These are phyloP conservation scores for Limtongozyma cylindracea DNA, from an alignment of 805 yeast species.

Conservation along the genomic window DNA sequence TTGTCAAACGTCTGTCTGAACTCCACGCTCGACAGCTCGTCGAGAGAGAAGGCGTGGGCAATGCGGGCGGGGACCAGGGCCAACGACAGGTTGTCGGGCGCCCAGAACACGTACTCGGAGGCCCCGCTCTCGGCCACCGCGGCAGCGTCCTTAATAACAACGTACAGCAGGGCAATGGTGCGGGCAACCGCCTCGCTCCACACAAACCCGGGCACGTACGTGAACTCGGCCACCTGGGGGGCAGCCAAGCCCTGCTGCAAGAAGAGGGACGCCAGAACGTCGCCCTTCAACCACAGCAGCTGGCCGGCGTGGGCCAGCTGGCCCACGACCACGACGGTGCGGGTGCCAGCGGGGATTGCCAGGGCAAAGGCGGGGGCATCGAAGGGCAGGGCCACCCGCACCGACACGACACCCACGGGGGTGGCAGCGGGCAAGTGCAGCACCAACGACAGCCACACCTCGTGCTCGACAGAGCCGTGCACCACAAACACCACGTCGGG, in stretches of 20 bases:
- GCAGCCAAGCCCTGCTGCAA: constrained; percentile 15
- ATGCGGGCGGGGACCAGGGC: constrained; percentile 33
- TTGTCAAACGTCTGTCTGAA: constrained; percentile 53
- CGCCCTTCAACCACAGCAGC: constrained; percentile 29
- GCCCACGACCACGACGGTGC: constrained; percentile 32
- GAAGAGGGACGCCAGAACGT: constrained; percentile 49
- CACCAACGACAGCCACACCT: constrained; percentile 22
- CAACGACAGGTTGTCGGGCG: constrained; percentile 33
- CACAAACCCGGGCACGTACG: constrained; percentile 21
- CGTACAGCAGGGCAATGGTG: constrained; percentile 19
- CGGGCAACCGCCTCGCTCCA: constrained; percentile 31
- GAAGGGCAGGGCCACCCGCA: constrained; percentile 67
- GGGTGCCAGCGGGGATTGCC: constrained; percentile 29
- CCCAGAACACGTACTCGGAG: constrained; percentile 33
- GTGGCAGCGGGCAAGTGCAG: constrained; percentile 8
- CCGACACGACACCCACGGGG: constrained; percentile 36
- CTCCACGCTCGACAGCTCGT: constrained; percentile 21
- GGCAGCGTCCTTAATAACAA: constrained; percentile 6
- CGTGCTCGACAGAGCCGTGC: constrained; percentile 49
- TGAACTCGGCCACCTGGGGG: constrained; percentile 20
- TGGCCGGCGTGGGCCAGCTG: constrained; percentile 20
- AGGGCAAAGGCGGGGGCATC: constrained; percentile 31
- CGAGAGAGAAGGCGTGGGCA: constrained; percentile 46
- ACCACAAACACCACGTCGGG: constrained; percentile 61
- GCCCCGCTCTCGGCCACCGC: constrained; percentile 13